Base-by-base conservation (phyloP, 1,284 basidiomycete genomes). In the Tetrapyrgos nigripes region DNA sequence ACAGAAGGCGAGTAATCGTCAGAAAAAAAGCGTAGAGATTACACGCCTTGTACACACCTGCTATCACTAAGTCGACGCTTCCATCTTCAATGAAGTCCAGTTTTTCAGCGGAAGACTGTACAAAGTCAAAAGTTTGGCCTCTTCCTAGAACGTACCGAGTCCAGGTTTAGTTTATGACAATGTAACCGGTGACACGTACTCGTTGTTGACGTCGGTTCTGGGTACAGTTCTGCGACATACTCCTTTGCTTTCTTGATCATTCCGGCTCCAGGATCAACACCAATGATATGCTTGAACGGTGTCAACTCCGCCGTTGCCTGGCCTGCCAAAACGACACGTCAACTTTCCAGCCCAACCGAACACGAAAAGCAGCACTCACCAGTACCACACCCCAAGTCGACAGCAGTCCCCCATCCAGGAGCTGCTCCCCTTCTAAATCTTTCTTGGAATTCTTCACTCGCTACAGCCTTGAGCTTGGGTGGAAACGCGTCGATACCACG, bases 331-430 rank as follows among this genome's bases (percentile, higher is more conserved):
- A n/a, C n/a, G n/a, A n/a, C n/a, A n/a, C n/a, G n/a, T n/a, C n/a
- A n/a, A n/a, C n/a, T n/a, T 2, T 29, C 46, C 14, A 56, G 26
- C 11, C 24, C 28, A 26, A 26, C 55, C 59, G 54, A n/a, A 49
- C 24, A 43, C 47, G 11, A 17, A 35, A 29, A 24, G 17, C 27
- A 40, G 3, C 23, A 51, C 14, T 31, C 66, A 87, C 92, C 92
- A 6, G 92, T 93, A 29, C 93, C 93, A 73, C 93, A 95, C 1
- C 93, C 93, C 1, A 95, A 71, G 67, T 95, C 93, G 0, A 93
- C 76, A 0, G 88, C 89, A 21, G 73, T 76, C 19, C 83, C 78
- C 82, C 83, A 89, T 54, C 73, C 67, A 9, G 81, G 76, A 29
- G 48, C 33, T 14, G 40, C 23, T 19, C 40, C 45, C 19, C 37